phyloP scores from a whole-genome alignment of 1,139 yeast species.

The Yamadazyma taylorii region DNA sequence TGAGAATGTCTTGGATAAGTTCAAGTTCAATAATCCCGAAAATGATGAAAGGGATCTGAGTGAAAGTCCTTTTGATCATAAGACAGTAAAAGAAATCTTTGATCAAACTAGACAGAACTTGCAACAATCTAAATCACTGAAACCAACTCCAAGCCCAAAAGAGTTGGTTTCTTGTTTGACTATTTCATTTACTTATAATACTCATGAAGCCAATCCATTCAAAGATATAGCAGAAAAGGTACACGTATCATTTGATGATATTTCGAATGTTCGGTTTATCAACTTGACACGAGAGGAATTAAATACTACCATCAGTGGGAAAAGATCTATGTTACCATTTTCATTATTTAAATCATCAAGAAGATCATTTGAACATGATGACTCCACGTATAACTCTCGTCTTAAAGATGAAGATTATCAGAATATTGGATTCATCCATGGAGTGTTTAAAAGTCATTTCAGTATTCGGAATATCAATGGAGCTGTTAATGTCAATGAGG shows the following conservation, averaged over 20 bases:
- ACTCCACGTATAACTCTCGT: constrained; percentile 12
- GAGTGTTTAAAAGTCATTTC: constrained; percentile 32
- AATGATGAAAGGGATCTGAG: no score
- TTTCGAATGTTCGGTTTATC: constrained; percentile 25
- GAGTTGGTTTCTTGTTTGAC: constrained; percentile 32
- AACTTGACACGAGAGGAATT: constrained; percentile 20
- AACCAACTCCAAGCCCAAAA: not conserved
- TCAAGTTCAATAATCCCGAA: no score
- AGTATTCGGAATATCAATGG: constrained; percentile 34
- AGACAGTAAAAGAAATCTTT: no score
- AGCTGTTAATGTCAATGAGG: constrained; percentile 23
- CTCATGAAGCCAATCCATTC: constrained; percentile 38
- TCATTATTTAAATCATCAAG: constrained; percentile 21
- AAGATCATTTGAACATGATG: constrained; percentile 5
- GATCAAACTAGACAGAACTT: not conserved
- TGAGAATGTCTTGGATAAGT: constrained; percentile 1
- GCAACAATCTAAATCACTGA: not conserved
- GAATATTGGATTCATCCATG: constrained; percentile 34
- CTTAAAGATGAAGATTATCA: constrained; percentile 28
- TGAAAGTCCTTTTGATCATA: no score
- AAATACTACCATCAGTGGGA: constrained; percentile 31
- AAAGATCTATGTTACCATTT: constrained; percentile 28
- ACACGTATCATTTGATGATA: constrained; percentile 29
- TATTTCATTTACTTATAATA: constrained; percentile 32
- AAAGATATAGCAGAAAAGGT: constrained; percentile 24